Percentiles rank a stretch among this genome's conserved stretches.
phyloP scores from a whole-genome alignment of 2,329 filamentous ascomycete species.

The Diaporthe citrichinensis region DNA sequence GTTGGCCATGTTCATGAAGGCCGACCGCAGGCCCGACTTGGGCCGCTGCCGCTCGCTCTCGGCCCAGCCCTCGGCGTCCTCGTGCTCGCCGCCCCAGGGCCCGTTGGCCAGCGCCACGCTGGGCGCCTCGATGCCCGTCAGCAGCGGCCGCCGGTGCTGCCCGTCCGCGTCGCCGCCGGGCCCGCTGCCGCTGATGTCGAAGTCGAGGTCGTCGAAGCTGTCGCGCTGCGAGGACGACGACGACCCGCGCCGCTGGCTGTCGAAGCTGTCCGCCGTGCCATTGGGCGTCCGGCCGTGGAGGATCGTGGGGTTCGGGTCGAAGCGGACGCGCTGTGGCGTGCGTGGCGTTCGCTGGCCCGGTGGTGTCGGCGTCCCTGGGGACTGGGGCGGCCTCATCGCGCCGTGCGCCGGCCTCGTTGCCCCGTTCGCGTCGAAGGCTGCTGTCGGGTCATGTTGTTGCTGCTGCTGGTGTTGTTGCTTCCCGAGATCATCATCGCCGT shows the following conservation, averaged over 20 bases:
- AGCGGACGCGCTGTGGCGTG: conserved; percentile 80
- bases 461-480: conserved; percentile 23
- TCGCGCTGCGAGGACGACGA: conserved; percentile 41
- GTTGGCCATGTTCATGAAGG: conserved; percentile 99
- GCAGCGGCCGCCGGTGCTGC: conserved; percentile 76
- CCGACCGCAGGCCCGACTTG: conserved; percentile 86
- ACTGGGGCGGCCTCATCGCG: conserved; percentile 37
- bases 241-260: conserved; percentile 33
- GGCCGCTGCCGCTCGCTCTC: conserved; percentile 74
- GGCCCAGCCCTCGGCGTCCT: conserved; percentile 62
- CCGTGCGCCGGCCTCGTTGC: conserved; percentile 34
- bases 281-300: conserved; percentile 42
- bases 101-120: conserved; percentile 77
- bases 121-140: conserved; percentile 88
- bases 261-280: conserved; percentile 39
- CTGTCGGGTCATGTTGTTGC: conserved; percentile 30
- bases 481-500: conserved; percentile 38
- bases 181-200: conserved; percentile 51
- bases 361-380: conserved; percentile 11
- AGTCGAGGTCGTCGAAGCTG: conserved; percentile 49
- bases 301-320: conserved; percentile 70
- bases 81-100: conserved; percentile 53
- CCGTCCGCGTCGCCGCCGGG: conserved; percentile 56
- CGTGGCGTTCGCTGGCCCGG: conserved; percentile 62
- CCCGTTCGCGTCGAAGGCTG: conserved; percentile 31